Evolutionary conservation across 2,329 filamentous ascomycete genomes (phyloP).

Genomic region (Hymenoscyphus fraxineus): DNA sequence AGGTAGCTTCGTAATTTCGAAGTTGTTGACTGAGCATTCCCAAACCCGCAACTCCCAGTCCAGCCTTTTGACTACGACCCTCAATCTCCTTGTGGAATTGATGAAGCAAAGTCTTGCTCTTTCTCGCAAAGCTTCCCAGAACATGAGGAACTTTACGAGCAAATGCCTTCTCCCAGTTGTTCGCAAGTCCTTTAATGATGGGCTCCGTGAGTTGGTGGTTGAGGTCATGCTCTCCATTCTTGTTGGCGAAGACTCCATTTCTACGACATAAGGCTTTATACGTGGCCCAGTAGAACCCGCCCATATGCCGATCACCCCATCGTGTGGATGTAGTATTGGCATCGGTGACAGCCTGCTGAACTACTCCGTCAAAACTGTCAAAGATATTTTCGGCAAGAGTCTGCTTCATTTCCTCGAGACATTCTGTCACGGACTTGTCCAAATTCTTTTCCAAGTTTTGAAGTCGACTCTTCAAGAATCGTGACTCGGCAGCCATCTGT

Average conservation of each 20-base stretch:
- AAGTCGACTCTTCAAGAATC: constrained; percentile 39
- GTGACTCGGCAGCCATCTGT: constrained; percentile 38
- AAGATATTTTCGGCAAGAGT: constrained; percentile 45
- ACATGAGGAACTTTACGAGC: constrained; percentile 41
- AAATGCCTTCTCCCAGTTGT: constrained; percentile 35
- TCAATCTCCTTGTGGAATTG: constrained; percentile 43
- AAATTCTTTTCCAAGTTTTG: constrained; percentile 40
- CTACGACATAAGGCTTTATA: constrained; percentile 55
- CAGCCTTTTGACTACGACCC: constrained; percentile 37
- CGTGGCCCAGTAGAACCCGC: constrained; percentile 48
- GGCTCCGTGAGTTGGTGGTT: constrained; percentile 37
- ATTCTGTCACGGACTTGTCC: constrained; percentile 39
- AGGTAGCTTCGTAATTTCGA: constrained; percentile 38
- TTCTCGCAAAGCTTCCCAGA: constrained; percentile 37
- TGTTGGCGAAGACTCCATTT: constrained; percentile 43
- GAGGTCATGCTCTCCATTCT: constrained; percentile 39
- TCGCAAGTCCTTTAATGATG: constrained; percentile 17
- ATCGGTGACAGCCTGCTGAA: constrained; percentile 38
- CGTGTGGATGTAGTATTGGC: constrained; percentile 36
- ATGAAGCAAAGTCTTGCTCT: constrained; percentile 34
- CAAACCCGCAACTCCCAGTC: constrained; percentile 39
- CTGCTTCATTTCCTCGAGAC: constrained; percentile 38
- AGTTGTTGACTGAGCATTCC: constrained; percentile 41
- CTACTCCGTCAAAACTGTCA: constrained; percentile 40
- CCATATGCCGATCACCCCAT: constrained; percentile 42